Conservation (phyloP, 192 early-diverging fungal genomes). For the Backusella sp. region DNA sequence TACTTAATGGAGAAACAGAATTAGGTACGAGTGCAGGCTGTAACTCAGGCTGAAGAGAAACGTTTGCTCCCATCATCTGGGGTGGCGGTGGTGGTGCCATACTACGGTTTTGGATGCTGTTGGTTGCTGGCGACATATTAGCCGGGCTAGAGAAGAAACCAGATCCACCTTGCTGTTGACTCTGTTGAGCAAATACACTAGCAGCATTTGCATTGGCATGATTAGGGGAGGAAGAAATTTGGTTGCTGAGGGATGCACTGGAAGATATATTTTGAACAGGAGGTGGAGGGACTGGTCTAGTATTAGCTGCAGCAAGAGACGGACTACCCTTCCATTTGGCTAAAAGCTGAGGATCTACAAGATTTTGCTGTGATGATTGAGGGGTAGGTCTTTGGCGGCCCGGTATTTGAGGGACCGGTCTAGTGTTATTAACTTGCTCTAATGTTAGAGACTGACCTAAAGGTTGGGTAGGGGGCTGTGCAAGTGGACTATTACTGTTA, state of each 20-base stretch:
- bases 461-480: conserved; percentile 1
- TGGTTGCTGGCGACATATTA: conserved; percentile 11
- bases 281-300: conserved; percentile 5
- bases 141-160: conserved; percentile 18
- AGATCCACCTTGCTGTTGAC: not conserved
- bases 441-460: not conserved
- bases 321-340: conserved; percentile 29
- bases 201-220: not conserved
- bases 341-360: conserved; percentile 8
- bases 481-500: not conserved
- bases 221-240: not conserved
- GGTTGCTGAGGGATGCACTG: not conserved
- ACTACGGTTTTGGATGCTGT: not conserved
- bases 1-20: conserved; percentile 1
- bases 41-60: conserved; percentile 8
- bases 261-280: conserved; percentile 12
- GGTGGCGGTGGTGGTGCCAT: not conserved
- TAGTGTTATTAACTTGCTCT: not conserved
- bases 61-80: not conserved
- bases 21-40: not conserved
- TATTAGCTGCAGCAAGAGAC: conserved; percentile 16
- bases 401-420: not conserved
- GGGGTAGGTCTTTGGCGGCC: not conserved
- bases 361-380: not conserved
- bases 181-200: not conserved